These are phyloP conservation scores for Malus hybrid DNA, from an alignment of 331 rosid species.

Conservation along the genomic window DNA sequence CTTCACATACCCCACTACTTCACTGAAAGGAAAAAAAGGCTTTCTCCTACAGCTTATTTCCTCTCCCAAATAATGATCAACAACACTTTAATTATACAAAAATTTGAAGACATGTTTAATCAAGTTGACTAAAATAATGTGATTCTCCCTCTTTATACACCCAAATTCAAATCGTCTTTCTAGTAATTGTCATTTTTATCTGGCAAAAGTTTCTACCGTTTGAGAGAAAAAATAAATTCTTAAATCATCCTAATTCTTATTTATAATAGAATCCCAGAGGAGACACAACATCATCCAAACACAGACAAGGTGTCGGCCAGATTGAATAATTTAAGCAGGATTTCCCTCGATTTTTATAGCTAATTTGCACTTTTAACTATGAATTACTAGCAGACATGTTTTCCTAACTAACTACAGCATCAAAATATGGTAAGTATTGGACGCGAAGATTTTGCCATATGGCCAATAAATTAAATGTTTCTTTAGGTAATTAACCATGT, in stretches of 20 bases:
- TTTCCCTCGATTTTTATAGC: background rate
- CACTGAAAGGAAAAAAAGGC: constrained; percentile 19
- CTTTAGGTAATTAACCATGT: background rate
- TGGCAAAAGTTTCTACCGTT: background rate
- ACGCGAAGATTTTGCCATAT: background rate
- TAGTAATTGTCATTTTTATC: background rate
- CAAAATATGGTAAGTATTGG: background rate
- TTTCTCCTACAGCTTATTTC: constrained; percentile 8
- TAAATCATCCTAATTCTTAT: background rate
- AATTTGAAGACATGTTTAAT: background rate
- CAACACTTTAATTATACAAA: background rate
- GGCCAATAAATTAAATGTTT: background rate
- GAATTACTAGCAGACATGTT: background rate
- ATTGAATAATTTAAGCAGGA: constrained; percentile 13
- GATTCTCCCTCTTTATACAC: background rate
- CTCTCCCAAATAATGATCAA: background rate
- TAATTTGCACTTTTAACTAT: background rate
- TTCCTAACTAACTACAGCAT: background rate
- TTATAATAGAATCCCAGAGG: background rate
- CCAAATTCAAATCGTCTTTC: background rate
- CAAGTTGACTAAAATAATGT: background rate
- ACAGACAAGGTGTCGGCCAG: constrained; percentile 29
- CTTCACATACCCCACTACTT: constrained; percentile 26
- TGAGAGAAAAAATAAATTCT: background rate
- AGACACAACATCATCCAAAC: constrained; percentile 22